Evolutionary conservation across 2,329 filamentous ascomycete genomes (phyloP).

Genomic region (Aspergillus sp.): DNA sequence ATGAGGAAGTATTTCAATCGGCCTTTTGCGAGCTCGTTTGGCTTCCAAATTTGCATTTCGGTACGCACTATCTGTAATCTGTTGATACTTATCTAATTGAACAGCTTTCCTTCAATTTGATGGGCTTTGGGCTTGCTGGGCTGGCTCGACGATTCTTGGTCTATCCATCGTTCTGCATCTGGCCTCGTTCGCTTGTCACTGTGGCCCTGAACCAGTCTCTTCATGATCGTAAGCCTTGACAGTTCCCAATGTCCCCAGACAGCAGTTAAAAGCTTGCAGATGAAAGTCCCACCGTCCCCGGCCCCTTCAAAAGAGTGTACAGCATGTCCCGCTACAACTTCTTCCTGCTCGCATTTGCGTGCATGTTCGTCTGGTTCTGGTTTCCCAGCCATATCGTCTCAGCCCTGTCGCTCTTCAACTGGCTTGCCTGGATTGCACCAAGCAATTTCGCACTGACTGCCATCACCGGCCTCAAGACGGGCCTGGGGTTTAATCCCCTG

Average conservation of each 20-base stretch:
- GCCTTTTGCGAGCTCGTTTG: neutral
- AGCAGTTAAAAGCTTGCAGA: neutral
- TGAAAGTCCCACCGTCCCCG: neutral
- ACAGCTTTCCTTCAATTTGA: conserved; percentile 3
- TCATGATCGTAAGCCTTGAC: neutral
- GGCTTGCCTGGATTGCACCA: conserved; percentile 11
- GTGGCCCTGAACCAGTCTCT: conserved; percentile 10
- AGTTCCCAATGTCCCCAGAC: no score
- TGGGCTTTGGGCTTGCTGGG: conserved; percentile 9
- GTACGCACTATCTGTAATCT: neutral
- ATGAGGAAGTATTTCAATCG: conserved; percentile 2
- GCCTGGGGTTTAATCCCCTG: conserved; percentile 7
- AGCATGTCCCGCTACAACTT: conserved; percentile 3
- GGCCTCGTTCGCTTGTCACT: conserved; percentile 4
- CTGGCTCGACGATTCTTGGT: conserved; percentile 9
- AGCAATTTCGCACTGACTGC: conserved; percentile 5
- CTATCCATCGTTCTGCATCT: conserved; percentile 9
- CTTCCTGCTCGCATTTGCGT: conserved; percentile 5
- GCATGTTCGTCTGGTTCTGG: conserved; percentile 13
- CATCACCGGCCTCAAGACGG: neutral
- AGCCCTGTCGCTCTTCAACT: conserved; percentile 12
- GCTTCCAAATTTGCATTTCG: conserved; percentile 5
- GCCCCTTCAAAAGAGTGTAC: neutral
- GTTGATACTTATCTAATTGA: neutral
- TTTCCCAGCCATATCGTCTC: conserved; percentile 4